phyloP scores from a whole-genome alignment of 371 early-diverging fungal genomes.

The Actinomucor elegans region DNA sequence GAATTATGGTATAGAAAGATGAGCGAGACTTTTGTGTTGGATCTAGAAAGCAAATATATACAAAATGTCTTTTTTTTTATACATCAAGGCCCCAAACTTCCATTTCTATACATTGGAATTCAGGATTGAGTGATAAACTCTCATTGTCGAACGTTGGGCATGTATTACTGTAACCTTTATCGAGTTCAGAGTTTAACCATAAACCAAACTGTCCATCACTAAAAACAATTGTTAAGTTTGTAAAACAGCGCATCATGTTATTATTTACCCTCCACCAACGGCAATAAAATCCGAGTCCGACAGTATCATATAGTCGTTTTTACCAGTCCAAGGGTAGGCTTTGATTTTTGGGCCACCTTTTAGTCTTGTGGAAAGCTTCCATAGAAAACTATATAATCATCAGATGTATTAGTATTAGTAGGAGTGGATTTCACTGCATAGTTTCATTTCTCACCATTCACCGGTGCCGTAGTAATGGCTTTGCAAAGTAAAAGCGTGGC shows the following conservation, averaged over 20 bases:
- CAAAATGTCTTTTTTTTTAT: too few species aligned
- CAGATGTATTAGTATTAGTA: too few species aligned
- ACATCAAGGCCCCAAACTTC: slow-evolving; percentile 38
- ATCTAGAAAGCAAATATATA: too few species aligned
- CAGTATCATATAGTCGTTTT: slow-evolving; percentile 87
- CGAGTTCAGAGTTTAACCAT: slow-evolving; percentile 86
- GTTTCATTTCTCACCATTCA: slow-evolving; percentile 66
- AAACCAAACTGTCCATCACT: slow-evolving; percentile 87
- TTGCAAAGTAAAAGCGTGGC: slow-evolving; percentile 63
- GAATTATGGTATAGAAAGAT: too few species aligned
- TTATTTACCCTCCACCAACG: slow-evolving; percentile 84
- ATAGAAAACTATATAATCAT: slow-evolving; percentile 68
- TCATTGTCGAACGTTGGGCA: slow-evolving; percentile 93
- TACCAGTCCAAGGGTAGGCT: slow-evolving; percentile 82
- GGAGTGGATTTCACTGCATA: too few species aligned
- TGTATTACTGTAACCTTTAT: slow-evolving; percentile 76
- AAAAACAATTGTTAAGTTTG: slow-evolving; percentile 1
- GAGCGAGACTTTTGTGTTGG: too few species aligned
- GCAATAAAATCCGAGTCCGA: slow-evolving; percentile 84
- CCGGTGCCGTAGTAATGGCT: slow-evolving; percentile 87
- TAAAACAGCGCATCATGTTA: background rate
- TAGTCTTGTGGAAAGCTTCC: slow-evolving; percentile 54
- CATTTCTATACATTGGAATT: slow-evolving; percentile 42
- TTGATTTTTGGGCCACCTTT: slow-evolving; percentile 35
- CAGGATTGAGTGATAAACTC: slow-evolving; percentile 42